phyloP scores from a whole-genome alignment of 345 rosid species.

The Pistacia atlantica region DNA sequence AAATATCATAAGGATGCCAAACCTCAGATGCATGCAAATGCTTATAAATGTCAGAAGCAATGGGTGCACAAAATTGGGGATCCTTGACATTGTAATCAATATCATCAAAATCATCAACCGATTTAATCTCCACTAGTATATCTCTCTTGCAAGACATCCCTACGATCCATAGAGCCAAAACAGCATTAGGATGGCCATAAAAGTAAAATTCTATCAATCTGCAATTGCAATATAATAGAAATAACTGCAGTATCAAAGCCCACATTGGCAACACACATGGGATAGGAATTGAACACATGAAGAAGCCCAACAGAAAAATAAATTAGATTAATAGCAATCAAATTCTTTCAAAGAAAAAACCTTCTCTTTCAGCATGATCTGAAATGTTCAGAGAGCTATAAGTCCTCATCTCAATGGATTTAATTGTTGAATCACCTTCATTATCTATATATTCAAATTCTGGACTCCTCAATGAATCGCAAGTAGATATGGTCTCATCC shows the following conservation, averaged over 20 bases:
- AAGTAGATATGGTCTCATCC: slow-evolving; percentile 36
- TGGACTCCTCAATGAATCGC: slow-evolving; percentile 29
- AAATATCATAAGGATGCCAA: neutral
- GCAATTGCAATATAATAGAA: neutral
- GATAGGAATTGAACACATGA: neutral
- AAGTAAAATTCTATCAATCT: neutral
- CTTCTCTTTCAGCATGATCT: slow-evolving; percentile 5
- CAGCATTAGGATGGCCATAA: neutral
- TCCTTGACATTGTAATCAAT: slow-evolving; percentile 31
- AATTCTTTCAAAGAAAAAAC: neutral
- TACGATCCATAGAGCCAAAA: neutral
- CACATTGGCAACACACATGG: neutral
- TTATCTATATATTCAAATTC: slow-evolving; percentile 29
- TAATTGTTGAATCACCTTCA: slow-evolving; percentile 15
- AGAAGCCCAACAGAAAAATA: neutral
- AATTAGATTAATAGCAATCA: neutral
- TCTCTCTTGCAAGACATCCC: slow-evolving; percentile 23
- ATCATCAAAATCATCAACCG: slow-evolving; percentile 23
- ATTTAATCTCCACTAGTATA: slow-evolving; percentile 10
- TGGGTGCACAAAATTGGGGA: slow-evolving; percentile 40
- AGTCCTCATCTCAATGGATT: slow-evolving; percentile 19
- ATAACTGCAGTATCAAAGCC: slow-evolving; percentile 1
- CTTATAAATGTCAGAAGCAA: slow-evolving; percentile 44
- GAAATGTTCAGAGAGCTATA: slow-evolving; percentile 9
- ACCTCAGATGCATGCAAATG: slow-evolving; percentile 42